Evolutionary conservation across 2,329 filamentous ascomycete species (phyloP), one percentile per base, ranked within the genome.

Genomic region (Venturia aucupariae): DNA sequence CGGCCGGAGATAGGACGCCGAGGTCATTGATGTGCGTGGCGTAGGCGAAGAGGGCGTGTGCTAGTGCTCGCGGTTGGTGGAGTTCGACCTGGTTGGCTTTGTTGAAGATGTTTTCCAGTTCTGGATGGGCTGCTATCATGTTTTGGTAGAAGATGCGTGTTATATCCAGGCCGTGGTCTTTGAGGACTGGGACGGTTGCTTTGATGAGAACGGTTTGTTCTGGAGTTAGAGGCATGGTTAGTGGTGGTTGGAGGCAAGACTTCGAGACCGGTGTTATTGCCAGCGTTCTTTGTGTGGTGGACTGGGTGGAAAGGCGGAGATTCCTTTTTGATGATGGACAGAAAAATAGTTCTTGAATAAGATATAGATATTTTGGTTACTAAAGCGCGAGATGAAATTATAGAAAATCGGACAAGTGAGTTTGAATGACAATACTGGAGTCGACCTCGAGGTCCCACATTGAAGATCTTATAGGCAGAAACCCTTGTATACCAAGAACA

Each of bases 81-180:
- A 86, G 85, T 5, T 82, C 89, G 55, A 78, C 76, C 75, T 92
- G 89, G 69, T 89, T 86, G 7, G 86, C 82, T 61, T 83, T 78
- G 74, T 90, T 91, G 81, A 92, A 91, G 74, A 88, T 79, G 73
- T 86, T 82, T 69, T 86, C 83, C 39, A 92, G 82, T 55, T 85
- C 81, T 0, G 88, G 88, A 66, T 90, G 80, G 46, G 84, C 84
- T 13, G 72, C 72, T 30, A 92, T 78, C 79, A 92, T 84, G 71
- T 84, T 86, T 67, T 80, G 79, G 79, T 92, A 92, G 78, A 92
- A 91, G 68, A 82, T 80, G n/a, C 80, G 80, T 6, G 88, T 87
- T 73, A 92, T 89, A 67, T 81, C 79, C 67, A 82, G 81, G 71
- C 89, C 89, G 71, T 90, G 84, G 67, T 86, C 80, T 27, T 81